Evolutionary conservation across 768 basidiomycete genomes (phyloP), one percentile per base, ranked within the genome.

Genomic region (Suillus spraguei): DNA sequence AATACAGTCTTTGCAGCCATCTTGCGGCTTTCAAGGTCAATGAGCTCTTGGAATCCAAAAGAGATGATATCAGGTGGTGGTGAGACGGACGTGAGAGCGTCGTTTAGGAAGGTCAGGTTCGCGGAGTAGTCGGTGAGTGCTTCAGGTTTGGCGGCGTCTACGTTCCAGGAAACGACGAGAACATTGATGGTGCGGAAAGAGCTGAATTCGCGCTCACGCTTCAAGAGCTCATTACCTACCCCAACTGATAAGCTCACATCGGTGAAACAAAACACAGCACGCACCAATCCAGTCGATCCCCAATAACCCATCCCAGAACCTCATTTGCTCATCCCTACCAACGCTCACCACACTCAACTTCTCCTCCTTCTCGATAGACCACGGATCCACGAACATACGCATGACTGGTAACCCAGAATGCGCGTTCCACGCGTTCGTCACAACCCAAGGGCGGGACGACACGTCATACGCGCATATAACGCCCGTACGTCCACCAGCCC

Each of bases 1-100:
- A 99, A 71, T 33, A 99, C 87, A 22, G 90, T 94, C 78, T 97
- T 96, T 69, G 97, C 97, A 1, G 91, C 89, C 81, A 98, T 88
- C 77, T 89, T 94, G 65, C 94, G 88, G 66, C 87, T 89, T 68
- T 97, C 95, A n/a, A 99, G 85, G 72, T 97, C 95, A 64, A 99
- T 94, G 44, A 98, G 85, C 77, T 99, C 97, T 75, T 99, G 97
- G 75, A 99, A 91, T 2, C 95, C 95, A 69, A 99, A 97, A 5
- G 88, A 85, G 66, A 99, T 90, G 68, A 99, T 89, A 66, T 98
- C 96, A 3, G 97, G 92, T 28, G 56, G 10, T 13, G 76, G 69
- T 14, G 92, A 87, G 42, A 90, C 87, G 69, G 88, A 91, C 5
- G 75, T 80, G 13, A 99, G 80, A 2, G 85, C 87, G 24, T 94